A percentile compares a stretch with the other conserved stretches of the same genome.
These are phyloP conservation scores for Phytophthora melonis DNA, from an alignment of 352 stramenopile genomes.

Conservation along the genomic window DNA sequence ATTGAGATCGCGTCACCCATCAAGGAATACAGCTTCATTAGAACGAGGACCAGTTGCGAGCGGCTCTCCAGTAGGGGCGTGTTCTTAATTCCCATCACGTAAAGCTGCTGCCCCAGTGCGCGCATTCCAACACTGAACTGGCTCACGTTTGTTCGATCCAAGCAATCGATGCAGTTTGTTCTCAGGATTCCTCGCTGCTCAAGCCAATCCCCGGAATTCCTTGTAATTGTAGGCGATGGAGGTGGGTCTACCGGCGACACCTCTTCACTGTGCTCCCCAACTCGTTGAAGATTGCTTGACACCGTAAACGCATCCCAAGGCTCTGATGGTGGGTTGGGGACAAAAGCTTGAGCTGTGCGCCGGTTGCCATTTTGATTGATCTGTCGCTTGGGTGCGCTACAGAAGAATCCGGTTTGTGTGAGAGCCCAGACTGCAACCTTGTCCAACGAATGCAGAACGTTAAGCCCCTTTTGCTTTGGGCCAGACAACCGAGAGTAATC, in stretches of 20 bases:
- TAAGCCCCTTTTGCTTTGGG: slow-evolving; percentile 94
- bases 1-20: slow-evolving; percentile 99
- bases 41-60: slow-evolving; percentile 94
- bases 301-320: slow-evolving; percentile 35
- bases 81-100: slow-evolving; percentile 97
- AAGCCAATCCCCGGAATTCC: slow-evolving; percentile 90
- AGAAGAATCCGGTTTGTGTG: slow-evolving; percentile 98
- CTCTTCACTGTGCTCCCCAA: slow-evolving; percentile 30
- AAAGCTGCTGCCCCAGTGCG: slow-evolving; percentile 96
- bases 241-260: slow-evolving; percentile 20
- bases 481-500: slow-evolving; percentile 94
- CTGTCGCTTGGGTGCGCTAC: slow-evolving; percentile 87
- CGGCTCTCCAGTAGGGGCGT: slow-evolving; percentile 83
- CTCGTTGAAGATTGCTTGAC: slow-evolving; percentile 23
- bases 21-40: slow-evolving; percentile 99
- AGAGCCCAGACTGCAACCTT: slow-evolving; percentile 96
- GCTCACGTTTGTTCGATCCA: slow-evolving; percentile 90
- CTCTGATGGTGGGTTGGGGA: slow-evolving; percentile 31
- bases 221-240: slow-evolving; percentile 75
- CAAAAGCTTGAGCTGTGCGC: slow-evolving; percentile 60
- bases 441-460: slow-evolving; percentile 94
- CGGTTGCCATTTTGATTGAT: slow-evolving; percentile 73
- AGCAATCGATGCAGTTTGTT: slow-evolving; percentile 99
- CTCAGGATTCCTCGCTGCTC: slow-evolving; percentile 98
- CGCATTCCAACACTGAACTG: slow-evolving; percentile 90